Evolutionary conservation across 257 asterid genomes (phyloP).

Genomic region (Paraleonurus japonicus): DNA sequence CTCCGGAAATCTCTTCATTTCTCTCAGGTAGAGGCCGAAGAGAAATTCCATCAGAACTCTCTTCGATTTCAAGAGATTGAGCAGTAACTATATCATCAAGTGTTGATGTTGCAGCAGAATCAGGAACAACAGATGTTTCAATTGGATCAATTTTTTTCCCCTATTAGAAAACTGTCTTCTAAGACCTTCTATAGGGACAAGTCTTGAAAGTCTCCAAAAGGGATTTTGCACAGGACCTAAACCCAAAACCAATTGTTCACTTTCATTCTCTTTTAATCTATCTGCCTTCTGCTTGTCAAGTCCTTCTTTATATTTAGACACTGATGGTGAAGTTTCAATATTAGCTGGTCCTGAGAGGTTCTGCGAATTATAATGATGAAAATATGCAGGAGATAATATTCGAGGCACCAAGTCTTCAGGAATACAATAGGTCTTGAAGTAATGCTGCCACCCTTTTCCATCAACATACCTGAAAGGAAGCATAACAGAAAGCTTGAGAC

Average conservation of each 20-base stretch:
- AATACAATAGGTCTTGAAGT: slow-evolving; percentile 93
- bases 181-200: slow-evolving; percentile 87
- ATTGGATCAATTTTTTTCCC: slow-evolving; percentile 48
- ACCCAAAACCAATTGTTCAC: slow-evolving; percentile 91
- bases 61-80: slow-evolving; percentile 96
- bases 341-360: slow-evolving; percentile 36
- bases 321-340: slow-evolving; percentile 45
- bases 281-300: slow-evolving; percentile 57
- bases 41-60: slow-evolving; percentile 93
- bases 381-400: slow-evolving; percentile 96
- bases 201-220: slow-evolving; percentile 97
- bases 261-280: slow-evolving; percentile 59
- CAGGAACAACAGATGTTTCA: slow-evolving; percentile 45
- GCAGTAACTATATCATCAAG: slow-evolving; percentile 60
- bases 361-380: slow-evolving; percentile 87
- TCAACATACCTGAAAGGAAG: slow-evolving; percentile 73
- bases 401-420: slow-evolving; percentile 99
- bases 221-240: slow-evolving; percentile 96
- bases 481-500: slow-evolving; percentile 14
- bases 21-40: slow-evolving; percentile 73
- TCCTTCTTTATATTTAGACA: slow-evolving; percentile 42
- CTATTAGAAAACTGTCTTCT: slow-evolving; percentile 58
- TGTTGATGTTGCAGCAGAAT: slow-evolving; percentile 58
- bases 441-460: slow-evolving; percentile 86
- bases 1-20: slow-evolving; percentile 51